Base-by-base conservation (phyloP, 768 basidiomycete genomes). In the Hypholoma fasciculare region DNA sequence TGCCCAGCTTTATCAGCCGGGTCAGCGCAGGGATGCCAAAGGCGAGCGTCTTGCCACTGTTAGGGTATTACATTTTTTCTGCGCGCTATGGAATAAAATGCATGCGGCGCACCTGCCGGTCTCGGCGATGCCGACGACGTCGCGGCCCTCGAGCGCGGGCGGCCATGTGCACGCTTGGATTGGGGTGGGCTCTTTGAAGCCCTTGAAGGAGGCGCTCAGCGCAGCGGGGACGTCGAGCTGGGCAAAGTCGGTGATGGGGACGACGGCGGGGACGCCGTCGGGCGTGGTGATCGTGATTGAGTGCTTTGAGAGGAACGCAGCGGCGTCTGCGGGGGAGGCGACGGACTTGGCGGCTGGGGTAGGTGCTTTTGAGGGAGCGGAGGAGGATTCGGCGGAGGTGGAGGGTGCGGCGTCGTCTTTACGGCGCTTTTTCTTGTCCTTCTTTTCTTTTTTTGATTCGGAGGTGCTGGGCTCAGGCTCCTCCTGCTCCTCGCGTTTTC, bases 141-240 rank as follows among this genome's bases (percentile, higher is more conserved):
- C 92, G n/a, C 78, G 78, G 0, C 90, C 90, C 20, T 82, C 77
- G 23, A 98, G 76, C 6, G 92, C 86, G 36, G 91, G 86, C 2
- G 96, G 94, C 96, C 96, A 98, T 12, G 95, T 85, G 64, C 93
- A 96, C 6, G 94, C 89, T 69, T 99, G 97, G 54, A 99, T 94
- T 0, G 97, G 96, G 0, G 96, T 96, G 4, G 97, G 96, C 62
- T 89, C 85, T 61, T 86, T 84, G 76, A 95, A 99, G 7, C 76
- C 77, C 49, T 77, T 70, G 58, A 98, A 87, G 0, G 86, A 88
- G 0, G 74, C 66, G 42, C 79, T 81, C 36, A 98, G 82, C 13
- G 78, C 76, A 1, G 75, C 70, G 6, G 89, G 85, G 49, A 98
- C 81, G 27, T 72, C 70, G 14, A 98, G 82, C 54, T 90, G 83